Evolutionary conservation across 176 grass and related monocot genomes (phyloP), one percentile per base, ranked within the genome.

Genomic region (Oryza nivara): DNA sequence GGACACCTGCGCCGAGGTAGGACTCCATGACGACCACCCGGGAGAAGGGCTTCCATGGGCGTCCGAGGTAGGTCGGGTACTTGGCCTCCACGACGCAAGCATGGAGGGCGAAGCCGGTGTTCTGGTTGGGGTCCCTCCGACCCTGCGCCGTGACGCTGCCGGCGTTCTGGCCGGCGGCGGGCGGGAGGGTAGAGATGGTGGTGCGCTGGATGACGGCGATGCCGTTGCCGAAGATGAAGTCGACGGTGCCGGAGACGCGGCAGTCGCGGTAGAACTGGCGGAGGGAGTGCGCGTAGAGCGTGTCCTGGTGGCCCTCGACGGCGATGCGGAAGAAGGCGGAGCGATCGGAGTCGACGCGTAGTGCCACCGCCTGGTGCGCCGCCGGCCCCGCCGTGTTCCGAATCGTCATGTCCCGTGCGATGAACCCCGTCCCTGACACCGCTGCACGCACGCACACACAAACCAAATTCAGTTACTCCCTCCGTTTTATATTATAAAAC

Each of bases 231-330:
- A 97, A 97, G 63, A 97, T 86, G 65, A 94, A 94, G 88, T 97
- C 95, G 11, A 97, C 88, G 6, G 90, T 97, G 67, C 95, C 92
- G 74, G 88, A 77, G 16, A 97, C 60, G 66, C 64, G 80, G 88
- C 92, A 97, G 78, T 94, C 84, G 11, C 88, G 88, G 86, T 94
- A 94, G 80, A 97, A 92, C 73, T 97, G 95, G 7, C 95, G 88
- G n/a, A 97, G 86, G 2, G 95, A 97, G 88, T 92, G 95, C 16
- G 92, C 90, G 86, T 97, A 97, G 61, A 94, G 88, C 12, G 95
- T 97, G 92, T 94, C 92, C 85, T 97, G 95, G 86, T 97, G 58
- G 1, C 95, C 95, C 84, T 97, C 95, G 20, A 97, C 48, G 61
- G 81, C 84, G 43, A 91, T 88, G n/a, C 88, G 90, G 88, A 91